Evolutionary conservation across 202 grass and related monocot species (phyloP).

Genomic region (Alloteropsis angusta): DNA sequence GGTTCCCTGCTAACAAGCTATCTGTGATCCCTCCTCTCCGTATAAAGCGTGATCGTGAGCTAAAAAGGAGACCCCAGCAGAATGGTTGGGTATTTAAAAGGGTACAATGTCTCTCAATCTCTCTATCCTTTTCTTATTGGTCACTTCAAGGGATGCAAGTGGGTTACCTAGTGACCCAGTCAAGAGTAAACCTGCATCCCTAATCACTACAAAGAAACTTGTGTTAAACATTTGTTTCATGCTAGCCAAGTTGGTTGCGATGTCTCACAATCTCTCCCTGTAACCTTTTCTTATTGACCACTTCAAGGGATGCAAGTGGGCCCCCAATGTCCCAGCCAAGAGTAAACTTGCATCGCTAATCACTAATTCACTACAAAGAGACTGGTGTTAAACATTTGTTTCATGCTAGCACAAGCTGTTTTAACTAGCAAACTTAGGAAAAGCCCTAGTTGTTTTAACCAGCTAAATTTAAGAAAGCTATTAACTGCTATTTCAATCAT

Average conservation of each 20-base stretch:
- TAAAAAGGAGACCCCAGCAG: slow-evolving; percentile 55
- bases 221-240: background rate
- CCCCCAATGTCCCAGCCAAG: background rate
- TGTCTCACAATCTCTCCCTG: background rate
- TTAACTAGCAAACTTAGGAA: background rate
- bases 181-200: background rate
- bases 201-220: background rate
- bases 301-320: background rate
- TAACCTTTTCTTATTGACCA: background rate
- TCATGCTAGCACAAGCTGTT: background rate
- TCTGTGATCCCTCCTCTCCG: slow-evolving; percentile 46
- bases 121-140: background rate
- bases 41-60: slow-evolving; percentile 63
- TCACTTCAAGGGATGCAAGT: background rate
- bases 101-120: slow-evolving; percentile 27
- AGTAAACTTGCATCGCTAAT: background rate
- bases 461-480: background rate
- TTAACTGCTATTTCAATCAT: slow-evolving; percentile 3
- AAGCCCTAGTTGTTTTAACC: background rate
- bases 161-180: background rate
- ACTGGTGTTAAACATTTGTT: background rate
- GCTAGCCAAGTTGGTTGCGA: slow-evolving; percentile 19
- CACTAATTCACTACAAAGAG: background rate
- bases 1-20: slow-evolving; percentile 40
- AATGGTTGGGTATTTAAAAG: slow-evolving; percentile 79